These are phyloP conservation scores for Candida tammaniensis DNA, from an alignment of 805 yeast genomes.

Conservation along the genomic window DNA sequence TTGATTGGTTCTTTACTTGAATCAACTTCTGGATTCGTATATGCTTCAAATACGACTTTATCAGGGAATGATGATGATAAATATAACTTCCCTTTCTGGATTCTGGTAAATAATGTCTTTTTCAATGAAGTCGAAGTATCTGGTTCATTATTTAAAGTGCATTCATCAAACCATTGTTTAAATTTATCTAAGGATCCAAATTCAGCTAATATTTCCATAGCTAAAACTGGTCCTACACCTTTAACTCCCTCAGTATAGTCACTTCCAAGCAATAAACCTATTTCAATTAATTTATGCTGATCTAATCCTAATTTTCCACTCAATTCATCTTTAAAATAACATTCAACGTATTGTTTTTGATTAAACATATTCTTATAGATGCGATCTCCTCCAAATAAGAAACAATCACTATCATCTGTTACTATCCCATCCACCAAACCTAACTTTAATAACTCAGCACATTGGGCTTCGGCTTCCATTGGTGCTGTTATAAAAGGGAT, in stretches of 20 bases:
- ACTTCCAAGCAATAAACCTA: slow-evolving; percentile 86
- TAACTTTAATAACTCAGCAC: slow-evolving; percentile 72
- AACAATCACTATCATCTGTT: slow-evolving; percentile 97
- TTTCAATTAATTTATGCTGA: slow-evolving; percentile 63
- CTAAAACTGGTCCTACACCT: slow-evolving; percentile 92
- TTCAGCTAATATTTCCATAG: slow-evolving; percentile 86
- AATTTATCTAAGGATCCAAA: slow-evolving; percentile 49
- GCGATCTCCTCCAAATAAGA: slow-evolving; percentile 82
- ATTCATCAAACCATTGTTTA: slow-evolving; percentile 57
- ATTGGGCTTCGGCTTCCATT: slow-evolving; percentile 99
- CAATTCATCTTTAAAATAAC: slow-evolving; percentile 63
- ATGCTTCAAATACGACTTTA: slow-evolving; percentile 65
- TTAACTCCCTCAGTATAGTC: slow-evolving; percentile 93
- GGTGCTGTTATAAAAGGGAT: slow-evolving; percentile 96
- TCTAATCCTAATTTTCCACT: slow-evolving; percentile 60
- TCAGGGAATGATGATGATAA: slow-evolving; percentile 72
- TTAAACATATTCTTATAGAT: slow-evolving; percentile 92
- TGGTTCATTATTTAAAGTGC: slow-evolving; percentile 39
- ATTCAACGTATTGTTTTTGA: slow-evolving; percentile 89
- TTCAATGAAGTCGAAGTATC: slow-evolving; percentile 47
- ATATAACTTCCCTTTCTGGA: slow-evolving; percentile 51
- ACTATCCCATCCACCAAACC: slow-evolving; percentile 89
- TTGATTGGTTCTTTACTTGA: slow-evolving; percentile 69
- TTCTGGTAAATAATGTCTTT: slow-evolving; percentile 54
- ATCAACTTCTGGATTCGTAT: slow-evolving; percentile 79